Evolutionary conservation across 2,329 filamentous ascomycete species (phyloP), one percentile per base, ranked within the genome.

Genomic region (Colletotrichum salicis): DNA sequence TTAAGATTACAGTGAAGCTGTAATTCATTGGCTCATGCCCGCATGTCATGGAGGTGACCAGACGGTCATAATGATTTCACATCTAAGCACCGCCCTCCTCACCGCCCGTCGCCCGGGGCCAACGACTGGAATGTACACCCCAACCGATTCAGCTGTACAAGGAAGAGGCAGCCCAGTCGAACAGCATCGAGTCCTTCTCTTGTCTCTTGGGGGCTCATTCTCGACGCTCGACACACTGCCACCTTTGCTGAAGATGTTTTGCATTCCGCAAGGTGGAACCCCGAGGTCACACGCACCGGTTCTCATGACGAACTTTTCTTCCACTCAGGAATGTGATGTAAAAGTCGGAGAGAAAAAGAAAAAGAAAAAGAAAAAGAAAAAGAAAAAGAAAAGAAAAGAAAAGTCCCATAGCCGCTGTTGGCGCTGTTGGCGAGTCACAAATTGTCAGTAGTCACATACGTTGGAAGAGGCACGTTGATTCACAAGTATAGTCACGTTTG

Each of bases 61-160:
- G 24, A 27, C 24, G 24, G 24, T 27, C 24, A 27, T 27, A 27
- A 27, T 27, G 24, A 27, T 27, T 27, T 27, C 24, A 27, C 24
- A 27, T 27, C 24, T 27, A 27, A 27, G 24, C 24, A 27, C 24
- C 24, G 24, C 24, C 24, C 24, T 27, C 24, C 56, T 65, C 45
- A 59, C 57, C 24, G 3, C 52, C 57, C n/a, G 70, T 74, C 27
- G 54, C 65, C 45, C 59, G 51, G 70, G 70, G 70, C 12, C 62
- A 74, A 29, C 65, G 55, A 19, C 52, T 74, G 70, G 72, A 72
- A 74, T 51, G 62, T 55, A 45, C 15, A 52, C 19, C 56, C 41
- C 27, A 37, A 48, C 10, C 31, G 22, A 51, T 19, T n/a, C 12
- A n/a, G 19, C 45, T 11, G 24, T 24, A 4, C 13, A 58, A 15